A percentile compares a stretch with the other conserved stretches of the same genome.
These are phyloP conservation scores for Dactylonectria macrodidyma DNA, from an alignment of 2,329 filamentous ascomycete genomes.

Conservation along the genomic window DNA sequence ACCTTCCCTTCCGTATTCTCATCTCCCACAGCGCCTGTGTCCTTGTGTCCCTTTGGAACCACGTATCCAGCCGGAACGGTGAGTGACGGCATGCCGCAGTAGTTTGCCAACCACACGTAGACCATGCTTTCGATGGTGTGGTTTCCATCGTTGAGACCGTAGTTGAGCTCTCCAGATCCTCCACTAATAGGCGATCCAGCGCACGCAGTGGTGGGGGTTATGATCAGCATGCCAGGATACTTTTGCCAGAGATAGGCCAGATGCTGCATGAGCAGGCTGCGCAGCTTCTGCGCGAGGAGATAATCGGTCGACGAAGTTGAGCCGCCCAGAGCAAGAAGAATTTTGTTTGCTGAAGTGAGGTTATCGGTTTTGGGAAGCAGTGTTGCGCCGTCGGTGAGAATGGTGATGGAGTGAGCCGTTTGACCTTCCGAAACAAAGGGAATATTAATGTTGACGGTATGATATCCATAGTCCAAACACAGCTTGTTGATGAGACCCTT, in stretches of 20 bases:
- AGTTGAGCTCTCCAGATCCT: conserved; percentile 20
- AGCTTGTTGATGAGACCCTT: conserved; percentile 66
- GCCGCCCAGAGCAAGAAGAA: conserved; percentile 75
- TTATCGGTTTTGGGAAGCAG: conserved; percentile 62
- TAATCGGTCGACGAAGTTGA: conserved; percentile 77
- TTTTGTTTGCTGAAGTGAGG: conserved; percentile 73
- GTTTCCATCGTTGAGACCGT: conserved; percentile 56
- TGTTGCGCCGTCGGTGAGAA: conserved; percentile 73
- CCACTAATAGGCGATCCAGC: conserved; percentile 61
- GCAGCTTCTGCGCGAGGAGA: conserved; percentile 78
- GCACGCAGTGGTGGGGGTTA: conserved; percentile 76
- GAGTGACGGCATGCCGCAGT: conserved; percentile 63
- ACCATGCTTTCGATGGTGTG: conserved; percentile 63
- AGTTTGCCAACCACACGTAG: conserved; percentile 67
- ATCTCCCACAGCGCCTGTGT: conserved; percentile 50
- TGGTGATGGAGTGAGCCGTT: conserved; percentile 80
- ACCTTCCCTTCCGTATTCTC: conserved; percentile 57
- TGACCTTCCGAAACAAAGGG: conserved; percentile 75
- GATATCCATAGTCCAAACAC: conserved; percentile 66
- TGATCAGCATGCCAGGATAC: conserved; percentile 78
- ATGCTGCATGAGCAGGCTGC: conserved; percentile 79
- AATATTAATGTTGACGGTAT: conserved; percentile 68
- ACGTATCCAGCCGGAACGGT: conserved; percentile 63
- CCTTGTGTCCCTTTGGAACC: conserved; percentile 51
- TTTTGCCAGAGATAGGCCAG: conserved; percentile 75